A percentile compares a stretch with the other conserved stretches of the same genome.
phyloP scores from a whole-genome alignment of 192 early-diverging fungal genomes.

The Rhizophagus clarus region DNA sequence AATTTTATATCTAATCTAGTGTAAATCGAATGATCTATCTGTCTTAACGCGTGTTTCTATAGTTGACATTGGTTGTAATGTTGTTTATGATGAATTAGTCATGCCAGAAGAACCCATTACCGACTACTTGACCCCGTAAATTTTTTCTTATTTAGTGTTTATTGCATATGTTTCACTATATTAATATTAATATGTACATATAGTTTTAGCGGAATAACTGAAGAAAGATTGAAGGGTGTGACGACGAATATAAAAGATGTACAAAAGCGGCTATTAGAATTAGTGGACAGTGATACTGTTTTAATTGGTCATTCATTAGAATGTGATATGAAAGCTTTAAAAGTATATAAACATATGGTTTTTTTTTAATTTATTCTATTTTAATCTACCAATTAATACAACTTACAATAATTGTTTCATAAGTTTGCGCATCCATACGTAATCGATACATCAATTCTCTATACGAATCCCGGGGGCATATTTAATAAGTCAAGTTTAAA shows the following conservation, averaged over 20 bases:
- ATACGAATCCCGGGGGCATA: constrained; percentile 54
- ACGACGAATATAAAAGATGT: constrained; percentile 47
- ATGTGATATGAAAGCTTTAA: constrained; percentile 68
- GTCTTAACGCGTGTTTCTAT: constrained; percentile 57
- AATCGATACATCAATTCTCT: constrained; percentile 67
- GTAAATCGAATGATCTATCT: constrained; percentile 40
- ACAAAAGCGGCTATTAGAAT: constrained; percentile 45
- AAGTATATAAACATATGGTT: constrained; percentile 31
- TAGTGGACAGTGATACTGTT: constrained; percentile 51
- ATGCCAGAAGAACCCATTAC: constrained; percentile 52
- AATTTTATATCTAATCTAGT: constrained; percentile 20
- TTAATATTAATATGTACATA: not conserved
- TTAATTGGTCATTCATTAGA: constrained; percentile 63
- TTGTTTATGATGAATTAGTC: constrained; percentile 54
- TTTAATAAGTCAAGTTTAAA: constrained; percentile 57
- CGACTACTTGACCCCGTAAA: constrained; percentile 59
- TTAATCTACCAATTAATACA: not conserved
- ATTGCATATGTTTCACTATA: not conserved
- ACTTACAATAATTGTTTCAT: not conserved
- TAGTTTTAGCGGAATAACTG: constrained; percentile 51
- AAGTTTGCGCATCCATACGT: constrained; percentile 56
- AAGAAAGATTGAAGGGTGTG: constrained; percentile 40
- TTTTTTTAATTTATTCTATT: not conserved
- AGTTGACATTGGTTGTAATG: constrained; percentile 42
- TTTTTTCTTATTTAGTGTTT: not conserved